Evolutionary conservation across 139 green algal species (phyloP), one percentile per base, ranked within the genome.

Genomic region (Pedinophyceae sp.): DNA sequence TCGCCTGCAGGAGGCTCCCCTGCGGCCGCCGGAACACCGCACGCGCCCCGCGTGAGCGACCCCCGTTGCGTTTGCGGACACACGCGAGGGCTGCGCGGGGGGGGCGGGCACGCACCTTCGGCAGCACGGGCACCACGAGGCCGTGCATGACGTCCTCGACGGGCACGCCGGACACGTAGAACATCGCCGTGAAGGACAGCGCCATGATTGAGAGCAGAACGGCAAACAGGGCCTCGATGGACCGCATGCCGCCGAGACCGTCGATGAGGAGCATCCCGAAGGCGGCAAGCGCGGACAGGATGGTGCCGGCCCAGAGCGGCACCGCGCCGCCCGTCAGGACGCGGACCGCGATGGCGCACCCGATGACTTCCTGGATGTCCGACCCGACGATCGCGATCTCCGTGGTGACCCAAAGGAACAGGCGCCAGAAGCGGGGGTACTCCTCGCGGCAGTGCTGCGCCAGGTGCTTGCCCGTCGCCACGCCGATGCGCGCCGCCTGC

Each of bases 401-500:
- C 24, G 15, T 52, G 10, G 15, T 29, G 10, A 52, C 25, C 47
- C 47, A 52, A 7, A 52, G 47, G 47, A 15, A 10, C 10, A 52
- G 24, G 10, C 34, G 7, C 10, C 10, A 13, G 10, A 43, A 7
- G 7, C 18, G 45, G 1, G 66, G 64, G 47, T 73, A 73, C 28
- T 72, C 66, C 15, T 26, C 24, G 69, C 83, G 74, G 71, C 84
- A 93, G 48, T 87, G 71, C 66, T 93, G 53, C 20, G 84, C 82
- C 46, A 94, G 64, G 61, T 93, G 72, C 30, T 70, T 68, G 0
- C 80, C 68, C 18, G 85, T 94, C 1, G 76, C 79, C 27, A 94
- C 74, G 2, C 82, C 85, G 48, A 94, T 65, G 62, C 83, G 84
- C 4, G 78, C 79, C 0, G 78, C 66, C 17, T 91, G 65, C 57